Evolutionary conservation across 257 asterid genomes (phyloP).

Genomic region (Capsicum baccatum): DNA sequence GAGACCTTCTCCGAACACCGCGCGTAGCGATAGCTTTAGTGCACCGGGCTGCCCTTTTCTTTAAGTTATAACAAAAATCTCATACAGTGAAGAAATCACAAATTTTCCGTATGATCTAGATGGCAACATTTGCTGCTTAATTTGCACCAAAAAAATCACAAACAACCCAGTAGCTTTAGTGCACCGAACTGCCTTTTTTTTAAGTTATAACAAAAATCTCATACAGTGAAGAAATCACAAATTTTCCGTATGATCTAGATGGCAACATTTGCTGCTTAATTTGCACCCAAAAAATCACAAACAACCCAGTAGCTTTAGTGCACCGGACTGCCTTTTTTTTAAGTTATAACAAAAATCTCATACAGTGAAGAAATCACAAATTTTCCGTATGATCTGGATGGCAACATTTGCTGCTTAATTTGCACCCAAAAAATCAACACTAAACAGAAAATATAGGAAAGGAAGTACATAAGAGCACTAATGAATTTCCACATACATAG

Average conservation of each 20-base stretch:
- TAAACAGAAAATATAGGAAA: not conserved
- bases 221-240: not conserved
- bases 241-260: not conserved
- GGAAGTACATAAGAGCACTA: not conserved
- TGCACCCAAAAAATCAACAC: not conserved
- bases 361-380: not conserved
- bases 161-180: no score
- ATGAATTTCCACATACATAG: not conserved
- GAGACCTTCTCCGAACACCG: no score
- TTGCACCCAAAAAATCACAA: not conserved
- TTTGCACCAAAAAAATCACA: not conserved
- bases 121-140: not conserved
- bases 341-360: not conserved
- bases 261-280: not conserved
- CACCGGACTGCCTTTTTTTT: no score
- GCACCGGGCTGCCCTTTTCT: no score
- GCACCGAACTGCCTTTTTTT: no score
- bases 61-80: not conserved
- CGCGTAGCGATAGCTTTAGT: no score
- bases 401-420: not conserved
- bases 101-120: not conserved
- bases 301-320: no score
- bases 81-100: not conserved
- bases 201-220: not conserved
- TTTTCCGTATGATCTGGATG: not conserved